phyloP scores from a whole-genome alignment of 2,329 filamentous ascomycete species.

The Myotisia sp. region DNA sequence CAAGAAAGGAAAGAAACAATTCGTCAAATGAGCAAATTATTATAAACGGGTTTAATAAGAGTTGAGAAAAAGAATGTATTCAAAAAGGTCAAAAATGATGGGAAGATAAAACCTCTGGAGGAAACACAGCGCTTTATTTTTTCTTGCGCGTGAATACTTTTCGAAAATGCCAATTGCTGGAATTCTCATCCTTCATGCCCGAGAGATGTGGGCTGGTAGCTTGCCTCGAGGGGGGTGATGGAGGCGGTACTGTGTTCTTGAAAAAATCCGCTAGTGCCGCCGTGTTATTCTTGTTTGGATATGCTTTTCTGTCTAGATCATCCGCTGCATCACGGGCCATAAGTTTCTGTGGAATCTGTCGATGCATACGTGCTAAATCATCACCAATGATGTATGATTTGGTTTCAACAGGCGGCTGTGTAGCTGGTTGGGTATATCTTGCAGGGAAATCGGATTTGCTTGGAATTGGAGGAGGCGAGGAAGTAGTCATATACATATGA shows the following conservation, averaged over 20 bases:
- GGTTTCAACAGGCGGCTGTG: constrained; percentile 9
- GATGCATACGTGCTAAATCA: too few species aligned
- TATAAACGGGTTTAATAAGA: constrained; percentile 9
- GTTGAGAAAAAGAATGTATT: constrained; percentile 9
- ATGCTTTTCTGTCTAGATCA: constrained; percentile 14
- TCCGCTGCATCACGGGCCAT: constrained; percentile 13
- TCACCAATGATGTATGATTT: too few species aligned
- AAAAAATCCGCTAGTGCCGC: constrained; percentile 61
- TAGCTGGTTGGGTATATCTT: constrained; percentile 6
- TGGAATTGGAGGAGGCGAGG: constrained; percentile 16
- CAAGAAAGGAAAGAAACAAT: neutral
- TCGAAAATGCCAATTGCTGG: constrained; percentile 12
- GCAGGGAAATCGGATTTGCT: constrained; percentile 11
- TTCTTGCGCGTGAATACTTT: constrained; percentile 18
- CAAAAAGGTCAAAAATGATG: too few species aligned
- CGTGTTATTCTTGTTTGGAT: constrained; percentile 32
- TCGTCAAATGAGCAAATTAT: constrained; percentile 4
- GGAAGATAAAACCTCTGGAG: too few species aligned
- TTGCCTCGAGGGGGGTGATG: too few species aligned
- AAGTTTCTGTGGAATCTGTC: too few species aligned
- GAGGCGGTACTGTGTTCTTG: constrained; percentile 51
- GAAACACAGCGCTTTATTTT: too few species aligned
- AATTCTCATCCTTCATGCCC: constrained; percentile 8
- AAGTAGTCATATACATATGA: constrained; percentile 1
- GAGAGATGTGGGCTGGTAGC: too few species aligned